Percentiles rank a stretch among this genome's conserved stretches.
Conservation (phyloP, 805 yeast genomes). For the Starmerella etchellsii region DNA sequence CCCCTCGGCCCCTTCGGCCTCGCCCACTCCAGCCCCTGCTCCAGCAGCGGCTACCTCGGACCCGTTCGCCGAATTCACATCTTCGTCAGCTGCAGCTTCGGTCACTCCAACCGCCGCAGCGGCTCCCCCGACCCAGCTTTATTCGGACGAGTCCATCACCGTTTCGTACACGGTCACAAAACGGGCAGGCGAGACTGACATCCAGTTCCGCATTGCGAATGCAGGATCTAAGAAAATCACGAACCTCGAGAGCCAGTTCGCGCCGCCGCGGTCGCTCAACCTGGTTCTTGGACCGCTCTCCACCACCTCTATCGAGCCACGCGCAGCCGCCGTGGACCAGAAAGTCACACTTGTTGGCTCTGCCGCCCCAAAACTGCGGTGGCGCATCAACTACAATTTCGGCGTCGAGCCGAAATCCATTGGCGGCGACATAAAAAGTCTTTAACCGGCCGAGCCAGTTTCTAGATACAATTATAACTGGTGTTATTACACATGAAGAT, state of each 20-base stretch:
- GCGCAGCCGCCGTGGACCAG: conserved; percentile 43
- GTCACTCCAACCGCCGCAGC: conserved; percentile 7
- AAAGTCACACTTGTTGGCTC: conserved; percentile 29
- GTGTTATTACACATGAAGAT: too few species aligned
- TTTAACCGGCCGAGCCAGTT: too few species aligned
- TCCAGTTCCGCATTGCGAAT: conserved; percentile 44
- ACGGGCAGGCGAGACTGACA: conserved; percentile 30
- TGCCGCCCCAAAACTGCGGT: conserved; percentile 51
- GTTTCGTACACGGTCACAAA: conserved; percentile 36
- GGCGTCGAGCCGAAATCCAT: conserved; percentile 32
- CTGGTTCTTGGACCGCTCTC: conserved; percentile 53
- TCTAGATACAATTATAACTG: too few species aligned
- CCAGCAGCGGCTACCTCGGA: conserved; percentile 21
- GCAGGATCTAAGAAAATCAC: conserved; percentile 33
- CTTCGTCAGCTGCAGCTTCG: background rate
- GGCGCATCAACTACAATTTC: conserved; percentile 50
- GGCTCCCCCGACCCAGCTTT: conserved; percentile 8
- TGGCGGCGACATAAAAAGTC: conserved; percentile 34
- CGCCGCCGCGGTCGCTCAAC: conserved; percentile 54
- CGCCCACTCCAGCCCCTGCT: conserved; percentile 1
- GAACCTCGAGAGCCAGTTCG: conserved; percentile 47
- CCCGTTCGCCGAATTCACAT: conserved; percentile 1
- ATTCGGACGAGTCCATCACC: conserved; percentile 32
- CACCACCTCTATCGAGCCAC: conserved; percentile 38
- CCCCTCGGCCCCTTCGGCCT: conserved; percentile 9